Evolutionary conservation across 2,329 filamentous ascomycete genomes (phyloP).

Genomic region (Alternaria ventricosa): DNA sequence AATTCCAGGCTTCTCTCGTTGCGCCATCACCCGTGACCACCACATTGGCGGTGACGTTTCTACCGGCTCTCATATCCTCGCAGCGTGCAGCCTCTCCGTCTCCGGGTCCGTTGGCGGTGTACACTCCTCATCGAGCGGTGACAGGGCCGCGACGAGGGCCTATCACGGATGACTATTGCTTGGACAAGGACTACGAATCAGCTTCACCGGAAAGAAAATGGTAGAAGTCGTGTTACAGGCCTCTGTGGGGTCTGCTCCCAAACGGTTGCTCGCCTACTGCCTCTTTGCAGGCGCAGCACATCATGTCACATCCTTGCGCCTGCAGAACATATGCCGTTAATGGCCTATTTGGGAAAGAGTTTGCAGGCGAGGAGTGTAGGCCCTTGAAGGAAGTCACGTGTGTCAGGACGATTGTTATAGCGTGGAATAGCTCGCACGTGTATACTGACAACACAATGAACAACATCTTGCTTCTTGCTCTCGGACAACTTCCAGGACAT

Average conservation of each 20-base stretch:
- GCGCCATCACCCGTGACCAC: constrained; percentile 7
- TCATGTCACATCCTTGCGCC: constrained; percentile 7
- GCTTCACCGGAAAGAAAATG: constrained; percentile 34
- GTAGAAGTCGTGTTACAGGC: constrained; percentile 31
- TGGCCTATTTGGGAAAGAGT: constrained; percentile 11
- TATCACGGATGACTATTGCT: constrained; percentile 14
- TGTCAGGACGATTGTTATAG: not conserved
- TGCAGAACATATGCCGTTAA: constrained; percentile 6
- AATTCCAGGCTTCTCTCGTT: not conserved
- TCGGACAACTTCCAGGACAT: constrained; percentile 20
- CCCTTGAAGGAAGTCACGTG: constrained; percentile 11
- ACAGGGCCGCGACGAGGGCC: constrained; percentile 12
- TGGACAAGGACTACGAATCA: constrained; percentile 20
- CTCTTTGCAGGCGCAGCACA: constrained; percentile 22
- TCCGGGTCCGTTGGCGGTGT: constrained; percentile 21
- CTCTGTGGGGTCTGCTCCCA: constrained; percentile 15
- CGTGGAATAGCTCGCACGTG: not conserved
- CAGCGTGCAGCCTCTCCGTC: not conserved
- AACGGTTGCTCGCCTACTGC: constrained; percentile 24
- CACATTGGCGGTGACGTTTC: constrained; percentile 18
- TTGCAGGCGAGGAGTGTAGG: constrained; percentile 26
- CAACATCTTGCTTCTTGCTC: not conserved
- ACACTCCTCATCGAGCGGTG: constrained; percentile 22
- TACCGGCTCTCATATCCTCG: not conserved
- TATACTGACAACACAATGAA: not conserved